Base-by-base conservation (phyloP, 345 rosid species). In the Salix suchowensis region DNA sequence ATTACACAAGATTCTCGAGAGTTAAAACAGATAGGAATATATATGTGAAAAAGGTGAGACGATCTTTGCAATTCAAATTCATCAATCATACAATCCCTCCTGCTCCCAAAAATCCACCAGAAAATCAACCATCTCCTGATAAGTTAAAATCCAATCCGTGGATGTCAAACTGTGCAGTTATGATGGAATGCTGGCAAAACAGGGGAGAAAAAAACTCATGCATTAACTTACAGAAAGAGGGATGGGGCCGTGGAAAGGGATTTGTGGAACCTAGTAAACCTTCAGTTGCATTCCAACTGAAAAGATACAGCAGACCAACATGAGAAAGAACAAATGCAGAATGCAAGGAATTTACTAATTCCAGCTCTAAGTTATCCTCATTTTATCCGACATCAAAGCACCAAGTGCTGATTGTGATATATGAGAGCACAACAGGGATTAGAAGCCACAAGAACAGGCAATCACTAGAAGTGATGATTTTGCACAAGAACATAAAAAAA, bases 261-360 rank as follows among this genome's bases (percentile, higher is more conserved):
- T 90, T 91, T 80, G 81, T 89, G 70, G 81, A 82, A 72, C 89
- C 91, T 64, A 89, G 87, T 62, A 91, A 83, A 78, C 79, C 87
- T 78, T 93, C 94, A 71, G 86, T 89, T 32, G 89, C 89, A 84
- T 85, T 88, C 92, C 89, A 85, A 77, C 95, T 91, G 81, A 80
- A 75, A 72, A 55, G 16, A 68, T 48, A 37, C 34, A 13, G 14
- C 36, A 3, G 44, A 2, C 39, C 18, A 26, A 58, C 32, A 58
- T 19, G 65, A 68, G 39, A 65, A 74, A 34, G 40, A 15, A 72
- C 6, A 54, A 26, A 18, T 44, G 30, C 39, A 73, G 0, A 37
- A 19, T 21, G 24, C 8, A 39, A 0, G 19, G 26, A 34, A 44
- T 36, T 14, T 2, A 40, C 16, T 23, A 16, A 24, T 8, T 60